A percentile compares a stretch with the other conserved stretches of the same genome.
phyloP scores from a whole-genome alignment of 176 grass and related monocot genomes.

The Triticum monococcum region DNA sequence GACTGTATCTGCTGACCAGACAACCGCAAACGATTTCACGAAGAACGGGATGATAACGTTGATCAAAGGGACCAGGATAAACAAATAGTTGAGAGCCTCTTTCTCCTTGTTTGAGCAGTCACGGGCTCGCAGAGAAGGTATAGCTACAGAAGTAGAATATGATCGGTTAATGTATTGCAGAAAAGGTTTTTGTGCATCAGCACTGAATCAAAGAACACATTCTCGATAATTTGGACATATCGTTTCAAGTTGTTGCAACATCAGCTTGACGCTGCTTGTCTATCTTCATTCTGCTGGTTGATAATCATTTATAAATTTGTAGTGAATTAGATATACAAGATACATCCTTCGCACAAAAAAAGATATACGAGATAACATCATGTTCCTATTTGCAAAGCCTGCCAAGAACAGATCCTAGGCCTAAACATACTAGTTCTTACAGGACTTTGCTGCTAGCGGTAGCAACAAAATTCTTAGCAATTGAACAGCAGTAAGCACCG shows the following conservation, averaged over 20 bases:
- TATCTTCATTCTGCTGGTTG: neutral
- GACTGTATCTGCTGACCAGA: slow-evolving; percentile 90
- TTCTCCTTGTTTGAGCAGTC: slow-evolving; percentile 99
- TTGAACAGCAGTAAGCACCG: neutral
- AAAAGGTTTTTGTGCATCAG: neutral
- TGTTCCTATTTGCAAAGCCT: neutral
- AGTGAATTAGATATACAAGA: neutral
- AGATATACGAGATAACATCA: neutral
- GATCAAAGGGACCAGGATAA: slow-evolving; percentile 79
- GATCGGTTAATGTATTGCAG: neutral
- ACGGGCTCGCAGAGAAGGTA: slow-evolving; percentile 90
- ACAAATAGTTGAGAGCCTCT: slow-evolving; percentile 98
- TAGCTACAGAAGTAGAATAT: slow-evolving; percentile 50
- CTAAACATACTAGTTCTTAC: neutral
- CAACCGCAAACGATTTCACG: slow-evolving; percentile 80
- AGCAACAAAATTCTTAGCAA: neutral
- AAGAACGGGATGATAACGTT: slow-evolving; percentile 89
- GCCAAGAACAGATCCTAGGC: neutral
- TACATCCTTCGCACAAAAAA: neutral
- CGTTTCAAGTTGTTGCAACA: neutral
- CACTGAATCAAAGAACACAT: neutral
- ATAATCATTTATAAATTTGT: neutral
- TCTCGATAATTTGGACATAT: neutral
- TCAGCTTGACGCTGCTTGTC: neutral
- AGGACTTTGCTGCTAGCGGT: neutral